Base-by-base conservation (phyloP, 2,329 filamentous ascomycete species). In the Penicillium sp. region DNA sequence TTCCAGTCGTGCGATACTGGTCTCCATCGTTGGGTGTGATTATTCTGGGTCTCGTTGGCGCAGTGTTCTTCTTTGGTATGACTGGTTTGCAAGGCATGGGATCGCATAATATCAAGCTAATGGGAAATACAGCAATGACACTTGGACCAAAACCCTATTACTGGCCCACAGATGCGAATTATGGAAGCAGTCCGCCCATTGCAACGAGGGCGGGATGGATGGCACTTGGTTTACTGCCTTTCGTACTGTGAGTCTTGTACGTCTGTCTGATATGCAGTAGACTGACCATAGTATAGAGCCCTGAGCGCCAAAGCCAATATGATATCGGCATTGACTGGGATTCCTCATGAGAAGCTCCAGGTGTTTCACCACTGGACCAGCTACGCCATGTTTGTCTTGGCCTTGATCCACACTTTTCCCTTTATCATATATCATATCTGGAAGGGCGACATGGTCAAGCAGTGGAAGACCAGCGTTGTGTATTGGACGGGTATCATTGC, bases 401-500 rank as follows among this genome's bases (percentile, higher is more conserved):
- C 77, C 0, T 63, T 82, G 3, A 54, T 82, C 5, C 79, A 83
- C 55, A 81, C 78, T 0, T 81, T 82, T 40, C 79, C 79, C 0
- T 82, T 80, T 54, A 75, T 82, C 46, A 65, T 82, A 1, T 77
- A 71, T 51, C 69, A 79, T 51, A 68, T 74, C 18, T 60, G 65
- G 47, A 71, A 69, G 32, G 74, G 74, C 3, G 72, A 77, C 35
- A 76, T 81, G 69, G 66, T 69, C 7, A 59, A 55, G 28, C 54
- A 72, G 46, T 80, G 73, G 64, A 67, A 70, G 24, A 70, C 67
- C 0, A 69, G 65, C 22, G 58, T 77, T 0, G 63, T 71, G 1
- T 82, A 79, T 59, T 76, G 77, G 72, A 81, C 78, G 0, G 79
- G 79, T 1, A 73, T 81, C 2, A 70, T 76, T 10, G 74, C 78